These are phyloP conservation scores for Pseudogymnoascus sp. DNA, from an alignment of 2,329 filamentous ascomycete genomes.

Conservation along the genomic window DNA sequence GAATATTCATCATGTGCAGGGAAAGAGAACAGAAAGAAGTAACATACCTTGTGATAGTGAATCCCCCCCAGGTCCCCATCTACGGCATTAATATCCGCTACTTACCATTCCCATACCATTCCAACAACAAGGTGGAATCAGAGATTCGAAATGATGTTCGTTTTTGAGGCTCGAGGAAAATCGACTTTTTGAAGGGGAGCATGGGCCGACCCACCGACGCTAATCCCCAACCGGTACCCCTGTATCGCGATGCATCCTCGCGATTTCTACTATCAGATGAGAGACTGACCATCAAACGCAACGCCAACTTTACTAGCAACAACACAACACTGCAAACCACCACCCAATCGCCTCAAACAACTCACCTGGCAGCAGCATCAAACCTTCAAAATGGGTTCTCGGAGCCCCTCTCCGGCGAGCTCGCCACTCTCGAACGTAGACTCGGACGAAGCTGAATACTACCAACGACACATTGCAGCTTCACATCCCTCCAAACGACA, in stretches of 20 bases:
- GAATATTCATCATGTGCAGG: slow-evolving; percentile 20
- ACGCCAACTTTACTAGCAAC: neutral
- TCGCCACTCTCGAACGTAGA: slow-evolving; percentile 57
- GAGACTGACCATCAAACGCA: neutral
- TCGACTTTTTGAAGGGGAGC: slow-evolving; percentile 4
- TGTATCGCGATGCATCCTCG: neutral
- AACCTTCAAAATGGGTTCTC: slow-evolving; percentile 29
- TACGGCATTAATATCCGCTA: neutral
- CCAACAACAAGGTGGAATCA: neutral
- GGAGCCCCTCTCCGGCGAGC: slow-evolving; percentile 41
- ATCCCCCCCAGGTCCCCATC: neutral
- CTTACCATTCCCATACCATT: neutral
- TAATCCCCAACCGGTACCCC: slow-evolving; percentile 2
- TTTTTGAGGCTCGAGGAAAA: slow-evolving; percentile 5
- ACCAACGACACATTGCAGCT: slow-evolving; percentile 40
- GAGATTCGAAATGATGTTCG: neutral
- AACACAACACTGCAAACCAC: neutral
- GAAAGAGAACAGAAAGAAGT: neutral
- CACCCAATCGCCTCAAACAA: neutral
- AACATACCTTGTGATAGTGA: neutral
- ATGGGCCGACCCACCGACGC: slow-evolving; percentile 2
- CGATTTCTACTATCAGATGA: slow-evolving; percentile 8
- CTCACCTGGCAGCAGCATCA: neutral
- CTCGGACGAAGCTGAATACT: slow-evolving; percentile 47
- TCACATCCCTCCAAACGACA: slow-evolving; percentile 26